Evolutionary conservation across 164 flowering plant species (phyloP).

Genomic region (Piper betle): DNA sequence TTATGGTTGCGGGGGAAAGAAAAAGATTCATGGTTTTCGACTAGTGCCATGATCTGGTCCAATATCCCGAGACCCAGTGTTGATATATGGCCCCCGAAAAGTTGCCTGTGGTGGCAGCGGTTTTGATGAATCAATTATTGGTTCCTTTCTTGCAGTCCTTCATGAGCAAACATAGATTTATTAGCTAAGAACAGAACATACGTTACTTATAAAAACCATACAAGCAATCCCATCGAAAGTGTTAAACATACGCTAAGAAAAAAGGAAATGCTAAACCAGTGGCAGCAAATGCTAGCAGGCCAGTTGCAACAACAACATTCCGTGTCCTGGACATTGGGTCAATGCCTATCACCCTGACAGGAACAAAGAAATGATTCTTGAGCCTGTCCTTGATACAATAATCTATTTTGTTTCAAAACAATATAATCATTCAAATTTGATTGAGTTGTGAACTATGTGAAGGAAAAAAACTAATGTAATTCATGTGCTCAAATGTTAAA

Average conservation of each 20-base stretch:
- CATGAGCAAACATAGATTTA: conserved; percentile 1
- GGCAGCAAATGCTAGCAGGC: conserved; percentile 67
- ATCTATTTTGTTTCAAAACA: not conserved
- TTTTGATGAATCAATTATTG: conserved; percentile 83
- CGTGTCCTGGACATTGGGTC: conserved; percentile 38
- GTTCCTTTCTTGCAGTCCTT: conserved; percentile 49
- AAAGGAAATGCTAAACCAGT: conserved; percentile 91
- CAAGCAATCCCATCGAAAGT: not conserved
- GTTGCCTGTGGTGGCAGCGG: conserved; percentile 93
- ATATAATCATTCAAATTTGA: too few relatives aligned
- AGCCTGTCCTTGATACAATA: not conserved
- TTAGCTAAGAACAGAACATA: not conserved
- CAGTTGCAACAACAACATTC: conserved; percentile 57
- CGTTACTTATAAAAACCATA: not conserved
- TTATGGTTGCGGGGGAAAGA: too few relatives aligned
- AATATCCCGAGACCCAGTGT: conserved; percentile 90
- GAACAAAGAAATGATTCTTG: not conserved
- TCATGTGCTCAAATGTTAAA: too few relatives aligned
- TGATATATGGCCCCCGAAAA: conserved; percentile 84
- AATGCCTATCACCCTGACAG: not conserved
- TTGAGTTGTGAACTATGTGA: too few relatives aligned
- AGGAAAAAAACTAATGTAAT: too few relatives aligned
- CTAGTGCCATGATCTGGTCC: conserved; percentile 65
- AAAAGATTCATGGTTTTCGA: conserved; percentile 34
- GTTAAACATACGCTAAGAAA: conserved; percentile 60